A percentile compares a stretch with the other conserved stretches of the same genome.
phyloP scores from a whole-genome alignment of 2,329 filamentous ascomycete species.

The Penicillium sp. region DNA sequence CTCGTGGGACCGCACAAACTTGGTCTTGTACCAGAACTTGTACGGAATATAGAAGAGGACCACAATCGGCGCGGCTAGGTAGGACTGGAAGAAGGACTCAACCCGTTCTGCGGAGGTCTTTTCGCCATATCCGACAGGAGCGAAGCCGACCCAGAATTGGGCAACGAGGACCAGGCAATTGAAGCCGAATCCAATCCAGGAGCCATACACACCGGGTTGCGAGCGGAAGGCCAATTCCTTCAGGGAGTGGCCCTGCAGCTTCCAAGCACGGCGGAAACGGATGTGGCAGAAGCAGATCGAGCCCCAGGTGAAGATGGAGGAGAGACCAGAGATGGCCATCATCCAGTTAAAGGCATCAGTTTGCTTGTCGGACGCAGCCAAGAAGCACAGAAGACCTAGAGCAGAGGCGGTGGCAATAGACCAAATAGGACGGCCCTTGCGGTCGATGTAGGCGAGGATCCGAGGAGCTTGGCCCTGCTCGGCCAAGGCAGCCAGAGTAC shows the following conservation, averaged over 20 bases:
- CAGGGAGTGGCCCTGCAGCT: slow-evolving; percentile 67
- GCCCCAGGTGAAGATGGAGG: slow-evolving; percentile 76
- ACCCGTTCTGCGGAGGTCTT: slow-evolving; percentile 55
- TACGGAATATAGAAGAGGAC: slow-evolving; percentile 69
- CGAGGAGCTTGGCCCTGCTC: slow-evolving; percentile 83
- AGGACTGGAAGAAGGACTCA: slow-evolving; percentile 69
- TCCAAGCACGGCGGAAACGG: slow-evolving; percentile 85
- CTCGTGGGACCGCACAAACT: slow-evolving; percentile 67
- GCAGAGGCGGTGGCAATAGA: slow-evolving; percentile 70
- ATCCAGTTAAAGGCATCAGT: slow-evolving; percentile 77
- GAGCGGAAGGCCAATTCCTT: slow-evolving; percentile 80
- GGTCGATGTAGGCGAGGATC: slow-evolving; percentile 79
- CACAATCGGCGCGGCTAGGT: slow-evolving; percentile 63
- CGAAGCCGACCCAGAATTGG: slow-evolving; percentile 87
- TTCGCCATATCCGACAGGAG: slow-evolving; percentile 65
- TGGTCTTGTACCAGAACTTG: slow-evolving; percentile 74
- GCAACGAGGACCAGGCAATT: slow-evolving; percentile 77
- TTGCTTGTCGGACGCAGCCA: slow-evolving; percentile 68
- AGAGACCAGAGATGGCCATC: slow-evolving; percentile 72
- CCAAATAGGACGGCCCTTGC: slow-evolving; percentile 76
- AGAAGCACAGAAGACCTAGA: slow-evolving; percentile 76
- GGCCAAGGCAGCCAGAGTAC: slow-evolving; percentile 85
- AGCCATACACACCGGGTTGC: slow-evolving; percentile 77
- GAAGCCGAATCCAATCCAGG: slow-evolving; percentile 76
- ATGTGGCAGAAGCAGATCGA: slow-evolving; percentile 91